Conservation (phyloP, 129 eudicot genomes). For the Logfia minima region DNA sequence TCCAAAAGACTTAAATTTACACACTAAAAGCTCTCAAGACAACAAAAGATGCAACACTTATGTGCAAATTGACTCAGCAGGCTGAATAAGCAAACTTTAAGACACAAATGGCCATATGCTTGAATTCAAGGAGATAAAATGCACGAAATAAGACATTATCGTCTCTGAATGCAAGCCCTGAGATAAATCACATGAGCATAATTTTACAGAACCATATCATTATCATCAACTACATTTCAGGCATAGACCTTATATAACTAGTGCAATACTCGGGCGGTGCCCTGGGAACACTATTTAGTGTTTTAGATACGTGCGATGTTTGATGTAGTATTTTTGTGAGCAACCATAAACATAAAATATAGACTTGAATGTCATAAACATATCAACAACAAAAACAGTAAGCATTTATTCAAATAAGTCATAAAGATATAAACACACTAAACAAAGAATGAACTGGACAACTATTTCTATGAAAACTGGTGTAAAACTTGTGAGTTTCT, state of each 20-base stretch:
- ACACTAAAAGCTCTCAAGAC: neutral
- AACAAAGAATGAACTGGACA: too few species aligned
- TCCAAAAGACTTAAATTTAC: neutral
- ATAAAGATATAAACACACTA: too few species aligned
- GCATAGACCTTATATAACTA: neutral
- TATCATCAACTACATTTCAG: neutral
- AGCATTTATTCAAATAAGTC: too few species aligned
- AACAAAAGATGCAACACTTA: neutral
- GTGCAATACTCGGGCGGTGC: too few species aligned
- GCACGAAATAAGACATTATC: neutral
- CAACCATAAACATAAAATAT: too few species aligned
- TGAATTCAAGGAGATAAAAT: neutral
- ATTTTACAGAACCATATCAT: neutral
- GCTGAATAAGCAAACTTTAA: neutral
- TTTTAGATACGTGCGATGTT: too few species aligned
- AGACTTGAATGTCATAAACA: too few species aligned
- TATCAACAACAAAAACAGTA: too few species aligned
- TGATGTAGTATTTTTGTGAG: too few species aligned
- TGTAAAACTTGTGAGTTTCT: too few species aligned
- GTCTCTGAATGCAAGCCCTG: neutral
- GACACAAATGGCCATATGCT: neutral
- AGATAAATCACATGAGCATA: neutral
- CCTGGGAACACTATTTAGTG: too few species aligned
- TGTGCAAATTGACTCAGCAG: neutral
- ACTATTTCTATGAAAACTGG: too few species aligned